Base-by-base conservation (phyloP, 805 yeast species). In the Myxozyma monticola region DNA sequence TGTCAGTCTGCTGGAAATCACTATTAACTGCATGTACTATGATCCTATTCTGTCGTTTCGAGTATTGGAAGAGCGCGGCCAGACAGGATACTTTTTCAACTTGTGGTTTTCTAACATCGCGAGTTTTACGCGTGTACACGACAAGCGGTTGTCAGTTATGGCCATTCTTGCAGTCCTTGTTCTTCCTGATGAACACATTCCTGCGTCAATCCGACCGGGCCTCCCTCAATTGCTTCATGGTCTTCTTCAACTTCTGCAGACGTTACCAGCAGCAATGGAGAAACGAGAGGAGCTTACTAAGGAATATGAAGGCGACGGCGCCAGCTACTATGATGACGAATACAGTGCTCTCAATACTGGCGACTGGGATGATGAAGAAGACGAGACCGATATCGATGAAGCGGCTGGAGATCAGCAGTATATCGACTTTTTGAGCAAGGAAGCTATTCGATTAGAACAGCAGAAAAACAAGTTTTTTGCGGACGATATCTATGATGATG, bases 251-350 rank as follows among this genome's bases (percentile, higher is more conserved):
- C 66, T 84, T 30, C 66, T 89, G 47, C 77, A 73, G 18, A 76
- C 75, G 43, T 73, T 88, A 39, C 97, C 98, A 2, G 71, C 63
- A 1, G 96, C 97, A 0, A 76, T 87, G 34, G 76, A 75, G 44
- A 73, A 76, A 17, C 71, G 86, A 57, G 90, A 82, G 49, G 81
- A 77, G 61, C 77, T 79, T 61, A 75, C 88, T 51, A 77, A 76
- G 58, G 78, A 77, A 42, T 85, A 76, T 58, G 74, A 66, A n/a
- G 59, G 52, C 28, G 50, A 53, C 7, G 51, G 42, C 12, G 53
- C 38, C 9, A 51, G 63, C 44, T 61, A 67, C 64, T 57, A 55
- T 53, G 57, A 18, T 62, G 63, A 10, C 63, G 65, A 24, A 15
- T 18, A 14, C n/a, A 49, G 35, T 17, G 46, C 49, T 67, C 64